Evolutionary conservation across 2,329 filamentous ascomycete genomes (phyloP), one percentile per base, ranked within the genome.

Genomic region (Colletotrichum sp.): DNA sequence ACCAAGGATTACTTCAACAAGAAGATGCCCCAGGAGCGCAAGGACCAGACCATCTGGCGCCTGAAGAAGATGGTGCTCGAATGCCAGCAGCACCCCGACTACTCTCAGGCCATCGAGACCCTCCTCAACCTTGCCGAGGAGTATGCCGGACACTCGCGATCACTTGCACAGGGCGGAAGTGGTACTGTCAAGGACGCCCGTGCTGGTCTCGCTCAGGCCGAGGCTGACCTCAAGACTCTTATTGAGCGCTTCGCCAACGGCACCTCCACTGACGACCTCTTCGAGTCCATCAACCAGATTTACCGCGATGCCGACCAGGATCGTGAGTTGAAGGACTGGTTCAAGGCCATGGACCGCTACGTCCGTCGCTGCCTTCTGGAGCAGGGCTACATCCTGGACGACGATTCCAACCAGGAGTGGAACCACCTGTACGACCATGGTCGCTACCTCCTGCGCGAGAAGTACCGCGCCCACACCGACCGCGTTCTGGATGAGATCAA

Each of bases 21-120:
- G 81, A 99, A 98, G 89, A 90, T 99, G 85, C 96, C 97, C 1
- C 88, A 96, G 85, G 96, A 98, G 84, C 95, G 97, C 75, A 95
- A 96, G 76, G 96, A 98, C 9, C 96, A 98, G 88, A 93, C 93
- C 71, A 93, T 98, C 80, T 98, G 93, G 91, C 94, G 97, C 48
- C 86, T 99, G 79, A 99, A 92, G 92, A 98, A 98, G 92, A 98
- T 98, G 94, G 88, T 99, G 52, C 92, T 98, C 61, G 97, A 99
- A 86, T 96, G 98, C 80, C 97, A 99, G 86, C 95, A 96, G 72
- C 97, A 98, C 82, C 92, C 95, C 74, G 96, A 99, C 81, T 99
- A 98, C 85, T 93, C 96, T 79, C 91, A 94, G 84, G 97, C 97
- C n/a, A 93, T 99, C 77, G 92, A 96, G 80, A 97, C 96, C 4